Evolutionary conservation across 192 early-diverging fungal genomes (phyloP).

Genomic region (Coemansia sp.): DNA sequence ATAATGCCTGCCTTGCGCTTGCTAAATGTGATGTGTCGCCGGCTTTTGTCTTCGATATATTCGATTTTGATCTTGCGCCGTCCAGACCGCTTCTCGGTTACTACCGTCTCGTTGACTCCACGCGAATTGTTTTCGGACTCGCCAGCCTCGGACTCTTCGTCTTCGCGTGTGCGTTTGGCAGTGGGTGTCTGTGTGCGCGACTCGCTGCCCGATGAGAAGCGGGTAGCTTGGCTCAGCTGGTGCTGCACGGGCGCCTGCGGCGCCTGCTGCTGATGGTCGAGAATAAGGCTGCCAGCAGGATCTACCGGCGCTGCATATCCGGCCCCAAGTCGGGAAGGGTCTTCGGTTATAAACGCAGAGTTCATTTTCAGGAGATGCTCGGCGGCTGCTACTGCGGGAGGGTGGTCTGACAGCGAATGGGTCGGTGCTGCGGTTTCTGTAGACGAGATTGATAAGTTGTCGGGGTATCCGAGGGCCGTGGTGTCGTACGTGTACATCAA

Average conservation of each 20-base stretch:
- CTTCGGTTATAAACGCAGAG: slow-evolving; percentile 46
- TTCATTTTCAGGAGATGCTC: slow-evolving; percentile 47
- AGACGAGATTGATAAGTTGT: slow-evolving; percentile 47
- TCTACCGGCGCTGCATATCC: slow-evolving; percentile 33
- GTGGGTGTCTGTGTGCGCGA: slow-evolving; percentile 47
- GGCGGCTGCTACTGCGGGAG: slow-evolving; percentile 16
- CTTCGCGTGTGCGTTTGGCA: slow-evolving; percentile 51
- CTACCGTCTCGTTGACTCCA: slow-evolving; percentile 11
- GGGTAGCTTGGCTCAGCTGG: slow-evolving; percentile 14
- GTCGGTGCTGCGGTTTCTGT: slow-evolving; percentile 38
- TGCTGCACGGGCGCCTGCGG: slow-evolving; percentile 26
- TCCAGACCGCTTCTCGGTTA: slow-evolving; percentile 64
- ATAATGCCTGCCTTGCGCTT: slow-evolving; percentile 97
- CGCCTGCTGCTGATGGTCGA: slow-evolving; percentile 31
- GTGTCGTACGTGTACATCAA: slow-evolving; percentile 50
- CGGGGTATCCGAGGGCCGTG: slow-evolving; percentile 30
- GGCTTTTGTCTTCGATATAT: slow-evolving; percentile 89
- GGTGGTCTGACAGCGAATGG: slow-evolving; percentile 16
- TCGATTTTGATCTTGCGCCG: slow-evolving; percentile 96
- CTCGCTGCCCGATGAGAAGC: slow-evolving; percentile 37
- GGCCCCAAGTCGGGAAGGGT: slow-evolving; percentile 23
- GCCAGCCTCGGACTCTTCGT: slow-evolving; percentile 65
- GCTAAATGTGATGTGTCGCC: slow-evolving; percentile 91
- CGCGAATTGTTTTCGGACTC: slow-evolving; percentile 58
- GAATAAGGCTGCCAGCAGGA: slow-evolving; percentile 21